Evolutionary conservation across 805 yeast species (phyloP).

Genomic region (Kregervanrija pseudodelftensis): DNA sequence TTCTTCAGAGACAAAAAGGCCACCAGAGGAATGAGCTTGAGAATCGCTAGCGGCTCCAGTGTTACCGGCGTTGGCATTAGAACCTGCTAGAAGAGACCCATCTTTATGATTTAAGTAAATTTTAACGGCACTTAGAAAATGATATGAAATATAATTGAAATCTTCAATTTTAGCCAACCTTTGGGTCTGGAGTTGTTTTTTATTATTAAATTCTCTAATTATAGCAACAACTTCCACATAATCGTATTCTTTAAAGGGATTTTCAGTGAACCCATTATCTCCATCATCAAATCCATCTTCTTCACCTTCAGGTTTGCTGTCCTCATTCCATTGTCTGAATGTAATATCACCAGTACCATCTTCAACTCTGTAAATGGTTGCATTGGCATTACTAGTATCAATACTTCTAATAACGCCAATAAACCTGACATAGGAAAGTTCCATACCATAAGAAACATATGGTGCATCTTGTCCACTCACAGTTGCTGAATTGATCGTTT

Average conservation of each 20-base stretch:
- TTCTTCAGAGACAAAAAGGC: conserved; percentile 37
- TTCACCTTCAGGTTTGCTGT: conserved; percentile 19
- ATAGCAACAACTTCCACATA: conserved; percentile 57
- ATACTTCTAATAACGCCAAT: conserved; percentile 68
- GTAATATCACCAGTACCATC: conserved; percentile 72
- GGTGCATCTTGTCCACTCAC: conserved; percentile 60
- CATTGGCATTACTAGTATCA: conserved; percentile 46
- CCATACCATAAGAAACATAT: conserved; percentile 50
- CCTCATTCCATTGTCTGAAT: conserved; percentile 58
- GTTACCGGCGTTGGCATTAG: conserved; percentile 12
- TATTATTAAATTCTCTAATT: conserved; percentile 52
- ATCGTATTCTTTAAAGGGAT: conserved; percentile 31
- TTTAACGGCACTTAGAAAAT: conserved; percentile 56
- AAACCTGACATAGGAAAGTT: conserved; percentile 55
- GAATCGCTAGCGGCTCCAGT: conserved; percentile 19
- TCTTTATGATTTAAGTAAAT: conserved; percentile 52
- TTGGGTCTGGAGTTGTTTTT: conserved; percentile 59
- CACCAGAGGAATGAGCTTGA: conserved; percentile 14
- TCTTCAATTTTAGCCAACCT: conserved; percentile 49
- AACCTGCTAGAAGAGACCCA: conserved; percentile 17
- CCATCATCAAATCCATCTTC: conserved; percentile 9
- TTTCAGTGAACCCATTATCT: conserved; percentile 33
- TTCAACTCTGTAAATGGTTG: conserved; percentile 53
- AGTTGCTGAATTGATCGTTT: conserved; percentile 54
- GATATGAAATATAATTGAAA: conserved; percentile 63